Percentiles rank a stretch among this genome's conserved stretches.
phyloP scores from a whole-genome alignment of 225 moss, liverwort and hornwort species.

The Antitrichia curtipendula region DNA sequence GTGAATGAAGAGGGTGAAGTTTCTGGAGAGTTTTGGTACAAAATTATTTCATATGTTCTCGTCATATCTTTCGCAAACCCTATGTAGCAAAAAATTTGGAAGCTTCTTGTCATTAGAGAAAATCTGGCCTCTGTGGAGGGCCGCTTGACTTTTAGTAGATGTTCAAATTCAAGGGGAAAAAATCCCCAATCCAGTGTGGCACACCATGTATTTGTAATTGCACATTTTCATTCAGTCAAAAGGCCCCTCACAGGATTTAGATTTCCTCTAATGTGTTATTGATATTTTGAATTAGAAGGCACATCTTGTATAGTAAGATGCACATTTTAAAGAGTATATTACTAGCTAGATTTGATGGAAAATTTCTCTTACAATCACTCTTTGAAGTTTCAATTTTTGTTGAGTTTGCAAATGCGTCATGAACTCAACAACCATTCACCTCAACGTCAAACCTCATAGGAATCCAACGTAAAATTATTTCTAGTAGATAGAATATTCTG shows the following conservation, averaged over 20 bases:
- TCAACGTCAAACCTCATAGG: no score
- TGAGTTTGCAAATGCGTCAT: accelerated
- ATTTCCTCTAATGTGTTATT: no score
- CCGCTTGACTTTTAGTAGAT: no score
- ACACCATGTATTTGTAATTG: no score
- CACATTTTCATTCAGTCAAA: no score
- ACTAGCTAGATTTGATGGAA: not conserved
- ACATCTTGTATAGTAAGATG: not conserved
- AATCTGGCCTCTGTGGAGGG: no score
- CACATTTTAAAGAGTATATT: not conserved
- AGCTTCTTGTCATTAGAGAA: not conserved
- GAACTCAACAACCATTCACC: not conserved
- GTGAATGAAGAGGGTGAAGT: not conserved
- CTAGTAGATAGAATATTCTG: no score
- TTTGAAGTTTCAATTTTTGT: not conserved
- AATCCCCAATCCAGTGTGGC: no score
- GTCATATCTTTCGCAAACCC: not conserved
- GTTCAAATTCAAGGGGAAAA: no score
- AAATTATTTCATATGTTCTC: not conserved
- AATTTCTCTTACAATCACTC: not conserved
- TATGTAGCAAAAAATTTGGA: not conserved
- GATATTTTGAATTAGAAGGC: not conserved
- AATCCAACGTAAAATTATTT: no score
- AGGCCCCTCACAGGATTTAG: no score
- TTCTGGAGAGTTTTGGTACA: not conserved